phyloP scores from a whole-genome alignment of 164 flowering plant species.

The Vitis labrusca region DNA sequence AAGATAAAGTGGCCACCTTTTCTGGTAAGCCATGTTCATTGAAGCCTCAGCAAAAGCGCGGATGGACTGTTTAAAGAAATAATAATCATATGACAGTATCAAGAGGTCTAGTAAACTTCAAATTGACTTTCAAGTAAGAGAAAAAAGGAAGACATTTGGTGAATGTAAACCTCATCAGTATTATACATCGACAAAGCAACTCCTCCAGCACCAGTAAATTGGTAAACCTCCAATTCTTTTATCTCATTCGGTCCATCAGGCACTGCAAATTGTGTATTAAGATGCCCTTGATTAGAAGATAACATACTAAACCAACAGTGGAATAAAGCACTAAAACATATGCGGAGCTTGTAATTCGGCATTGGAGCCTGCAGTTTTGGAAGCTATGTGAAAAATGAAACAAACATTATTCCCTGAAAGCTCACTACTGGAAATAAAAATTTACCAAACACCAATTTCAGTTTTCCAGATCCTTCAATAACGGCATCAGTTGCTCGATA shows the following conservation, averaged over 20 bases:
- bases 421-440: too few species aligned
- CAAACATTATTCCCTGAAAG: too few species aligned
- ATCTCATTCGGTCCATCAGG: conserved; percentile 69
- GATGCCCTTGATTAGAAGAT: too few species aligned
- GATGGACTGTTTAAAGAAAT: conserved; percentile 59
- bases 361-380: too few species aligned
- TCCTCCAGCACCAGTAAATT: conserved; percentile 87
- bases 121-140: background rate
- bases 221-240: conserved; percentile 76
- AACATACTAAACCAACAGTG: too few species aligned
- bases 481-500: conserved; percentile 93
- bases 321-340: too few species aligned
- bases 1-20: conserved; percentile 98
- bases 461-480: conserved; percentile 85
- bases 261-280: conserved; percentile 35
- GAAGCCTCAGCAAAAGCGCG: conserved; percentile 94
- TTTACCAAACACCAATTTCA: conserved; percentile 87
- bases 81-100: conserved; percentile 5
- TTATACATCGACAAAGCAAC: conserved; percentile 92
- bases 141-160: background rate
- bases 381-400: too few species aligned
- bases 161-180: conserved; percentile 80
- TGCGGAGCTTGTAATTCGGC: too few species aligned
- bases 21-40: conserved; percentile 78
- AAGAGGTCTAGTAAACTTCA: background rate